Percentiles rank a stretch among this genome's conserved stretches.
Evolutionary conservation across 2,329 filamentous ascomycete genomes (phyloP).

Genomic region (Tolypocladium tropicale): DNA sequence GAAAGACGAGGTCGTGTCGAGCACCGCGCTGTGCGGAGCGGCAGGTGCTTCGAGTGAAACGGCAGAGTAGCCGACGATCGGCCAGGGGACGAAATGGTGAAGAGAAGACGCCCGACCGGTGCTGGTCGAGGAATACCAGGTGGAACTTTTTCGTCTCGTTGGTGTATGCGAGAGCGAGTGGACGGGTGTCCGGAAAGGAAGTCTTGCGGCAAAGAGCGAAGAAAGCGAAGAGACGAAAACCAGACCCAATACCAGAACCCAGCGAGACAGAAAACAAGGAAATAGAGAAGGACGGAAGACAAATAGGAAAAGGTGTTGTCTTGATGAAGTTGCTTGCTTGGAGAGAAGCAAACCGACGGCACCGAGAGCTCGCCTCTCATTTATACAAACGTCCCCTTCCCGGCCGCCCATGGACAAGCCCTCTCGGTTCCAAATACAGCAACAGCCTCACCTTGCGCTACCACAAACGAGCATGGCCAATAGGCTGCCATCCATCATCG

Average conservation of each 20-base stretch:
- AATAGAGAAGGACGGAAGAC: neutral
- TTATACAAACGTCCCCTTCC: neutral
- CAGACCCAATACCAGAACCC: constrained; percentile 12
- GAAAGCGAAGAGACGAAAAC: constrained; percentile 10
- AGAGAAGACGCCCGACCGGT: constrained; percentile 1
- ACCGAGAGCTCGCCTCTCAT: neutral
- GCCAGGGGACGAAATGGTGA: constrained; percentile 22
- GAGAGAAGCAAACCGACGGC: neutral
- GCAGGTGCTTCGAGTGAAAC: constrained; percentile 30
- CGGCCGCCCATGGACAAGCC: neutral
- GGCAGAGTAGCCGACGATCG: constrained; percentile 21
- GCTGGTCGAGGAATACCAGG: neutral
- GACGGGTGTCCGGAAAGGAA: neutral
- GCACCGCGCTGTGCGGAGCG: constrained; percentile 28
- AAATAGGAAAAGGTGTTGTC: constrained; percentile 1
- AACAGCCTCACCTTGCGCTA: neutral
- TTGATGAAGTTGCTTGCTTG: constrained; percentile 1
- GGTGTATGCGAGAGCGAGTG: neutral
- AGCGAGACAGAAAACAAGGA: constrained; percentile 5
- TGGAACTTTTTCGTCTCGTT: no score
- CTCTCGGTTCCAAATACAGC: neutral
- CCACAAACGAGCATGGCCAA: neutral
- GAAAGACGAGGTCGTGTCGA: constrained; percentile 30
- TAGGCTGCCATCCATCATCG: neutral
- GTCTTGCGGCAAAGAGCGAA: constrained; percentile 7